Evolutionary conservation across 805 yeast species (phyloP), one percentile per base, ranked within the genome.

Genomic region (Kodamaea leandrae): DNA sequence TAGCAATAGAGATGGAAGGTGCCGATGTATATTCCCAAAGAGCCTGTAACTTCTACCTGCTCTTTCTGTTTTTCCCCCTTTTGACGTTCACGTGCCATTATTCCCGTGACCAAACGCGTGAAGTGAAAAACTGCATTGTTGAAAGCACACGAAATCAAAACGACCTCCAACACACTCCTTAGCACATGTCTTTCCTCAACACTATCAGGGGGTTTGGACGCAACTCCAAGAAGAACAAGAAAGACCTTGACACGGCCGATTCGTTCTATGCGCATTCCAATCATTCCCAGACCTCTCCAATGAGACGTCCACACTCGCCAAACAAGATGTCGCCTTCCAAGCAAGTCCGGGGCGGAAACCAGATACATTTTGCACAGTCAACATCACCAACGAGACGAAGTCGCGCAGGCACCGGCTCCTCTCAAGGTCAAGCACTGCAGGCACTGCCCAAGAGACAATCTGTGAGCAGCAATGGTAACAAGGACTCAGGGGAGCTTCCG

Each of bases 121-220:
- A 25, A 6, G 9, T n/a, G 15, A 27, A 27, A 27, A 27, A 16
- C 13, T 6, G 32, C 7, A 13, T 27, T 10, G 28, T 25, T 25
- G 9, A 14, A 6, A 25, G 5, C 4, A 12, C 13, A n/a, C 17
- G 18, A 27, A 13, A 27, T 27, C 32, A 27, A 27, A n/a, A n/a
- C n/a, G n/a, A n/a, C n/a, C n/a, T n/a, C n/a, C n/a, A n/a, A n/a
- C n/a, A n/a, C n/a, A n/a, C 36, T 18, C 6, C 13, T 32, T 35
- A 6, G 30, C 17, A 23, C 25, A 72, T 72, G 77, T 72, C 77
- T 8, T 72, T 72, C 47, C 60, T 72, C 28, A 68, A 68, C 49
- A 68, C 76, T 26, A 71, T 72, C 35, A 54, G 76, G 52, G 77
- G 77, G 15, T 60, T 72, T 38, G 74, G 75, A 15, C 58, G 75